Evolutionary conservation across 2,329 filamentous ascomycete species (phyloP), one percentile per base, ranked within the genome.

Genomic region (Didymella pomorum): DNA sequence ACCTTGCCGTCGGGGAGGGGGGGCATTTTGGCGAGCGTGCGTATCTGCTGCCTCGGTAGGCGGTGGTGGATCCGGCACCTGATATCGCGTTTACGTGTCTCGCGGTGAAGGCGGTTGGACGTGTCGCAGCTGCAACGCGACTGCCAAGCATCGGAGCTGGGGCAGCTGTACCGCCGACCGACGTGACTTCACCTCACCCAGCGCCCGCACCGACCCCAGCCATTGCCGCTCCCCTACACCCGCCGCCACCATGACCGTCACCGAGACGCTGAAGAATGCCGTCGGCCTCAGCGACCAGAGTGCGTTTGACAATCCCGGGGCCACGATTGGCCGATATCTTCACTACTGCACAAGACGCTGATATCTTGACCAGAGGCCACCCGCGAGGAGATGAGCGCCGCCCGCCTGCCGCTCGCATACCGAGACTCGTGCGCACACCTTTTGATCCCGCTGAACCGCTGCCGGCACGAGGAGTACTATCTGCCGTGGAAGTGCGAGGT

Each of bases 401-500:
- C 93, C 68, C 89, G 87, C 75, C 86, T 98, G 50, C 94, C 95
- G 12, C 80, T 98, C 53, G 85, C 90, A 71, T 99, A 99, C 86
- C 88, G 95, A 77, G 95, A 99, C 81, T 93, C 89, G 81, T 99
- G 95, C 82, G 95, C 93, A 63, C 88, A 95, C 80, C 89, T 99
- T 45, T 84, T 98, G 63, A 97, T 98, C 65, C 95, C 95, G 16
- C 85, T 99, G 70, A 99, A 99, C 83, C 90, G 90, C 75, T 99
- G 95, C 85, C 93, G 95, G 63, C 86, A 87, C 80, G 89, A 96
- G 70, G 90, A 92, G 64, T 98, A 90, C 83, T 99, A 97, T 79
- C 82, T 97, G 72, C 93, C 93, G 18, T 99, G 95, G 95, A 97
- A 96, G 85, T 99, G 95, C 80, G 87, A 91, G 86, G 95, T 98